phyloP scores from a whole-genome alignment of 345 rosid genomes.

The Salix purpurea region DNA sequence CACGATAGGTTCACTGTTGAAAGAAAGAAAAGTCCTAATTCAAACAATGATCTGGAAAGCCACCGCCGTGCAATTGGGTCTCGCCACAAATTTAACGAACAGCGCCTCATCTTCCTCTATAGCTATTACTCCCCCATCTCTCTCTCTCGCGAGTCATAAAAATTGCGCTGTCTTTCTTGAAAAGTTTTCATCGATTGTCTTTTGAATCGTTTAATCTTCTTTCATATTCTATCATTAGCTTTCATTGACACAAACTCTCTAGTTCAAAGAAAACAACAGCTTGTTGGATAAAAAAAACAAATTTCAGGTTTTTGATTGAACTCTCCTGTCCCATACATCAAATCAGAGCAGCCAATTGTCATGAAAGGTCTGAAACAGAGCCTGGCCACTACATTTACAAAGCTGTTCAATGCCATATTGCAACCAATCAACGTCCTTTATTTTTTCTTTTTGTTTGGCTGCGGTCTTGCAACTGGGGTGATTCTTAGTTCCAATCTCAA shows the following conservation, averaged over 20 bases:
- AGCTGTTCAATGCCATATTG: slow-evolving; percentile 7
- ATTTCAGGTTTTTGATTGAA: not conserved
- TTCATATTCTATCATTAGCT: not conserved
- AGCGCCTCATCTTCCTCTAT: not conserved
- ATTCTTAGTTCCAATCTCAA: slow-evolving; percentile 19
- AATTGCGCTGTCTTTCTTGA: not conserved
- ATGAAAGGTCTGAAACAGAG: slow-evolving; percentile 18
- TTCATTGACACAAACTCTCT: not conserved
- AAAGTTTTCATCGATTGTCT: too few species aligned
- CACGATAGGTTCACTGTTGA: not conserved
- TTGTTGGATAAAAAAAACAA: not conserved
- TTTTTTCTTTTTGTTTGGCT: slow-evolving; percentile 19
- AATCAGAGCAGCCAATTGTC: not conserved
- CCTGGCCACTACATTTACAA: not conserved
- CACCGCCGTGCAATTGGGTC: not conserved
- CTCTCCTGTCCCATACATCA: not conserved
- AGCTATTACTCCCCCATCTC: not conserved
- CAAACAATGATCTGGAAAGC: not conserved
- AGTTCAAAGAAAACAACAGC: slow-evolving; percentile 4
- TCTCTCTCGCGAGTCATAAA: not conserved
- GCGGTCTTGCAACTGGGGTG: slow-evolving; percentile 19
- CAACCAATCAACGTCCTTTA: slow-evolving; percentile 12
- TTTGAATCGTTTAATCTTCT: not conserved
- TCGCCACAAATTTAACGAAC: not conserved
- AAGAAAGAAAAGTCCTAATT: not conserved